Conservation (phyloP, 352 stramenopile genomes). For the Blastocystis sp. region DNA sequence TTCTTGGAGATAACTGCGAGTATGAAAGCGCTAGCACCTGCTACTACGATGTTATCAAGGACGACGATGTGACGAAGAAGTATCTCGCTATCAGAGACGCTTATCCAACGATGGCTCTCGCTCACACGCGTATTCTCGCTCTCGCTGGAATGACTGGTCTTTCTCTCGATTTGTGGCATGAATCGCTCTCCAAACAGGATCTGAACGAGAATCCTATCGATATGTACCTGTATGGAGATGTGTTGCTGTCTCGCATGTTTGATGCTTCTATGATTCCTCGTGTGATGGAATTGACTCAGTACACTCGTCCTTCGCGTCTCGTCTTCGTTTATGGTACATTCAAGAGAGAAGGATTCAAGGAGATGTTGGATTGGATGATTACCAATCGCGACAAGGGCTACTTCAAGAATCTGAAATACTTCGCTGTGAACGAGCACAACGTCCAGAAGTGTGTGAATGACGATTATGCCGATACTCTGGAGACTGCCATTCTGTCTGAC, state of each 20-base stretch:
- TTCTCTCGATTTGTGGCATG: not conserved
- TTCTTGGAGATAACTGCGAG: conserved; percentile 61
- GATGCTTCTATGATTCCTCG: not conserved
- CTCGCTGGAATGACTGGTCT: not conserved
- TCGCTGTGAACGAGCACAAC: not conserved
- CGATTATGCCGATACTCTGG: not conserved
- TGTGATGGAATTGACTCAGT: conserved; percentile 22
- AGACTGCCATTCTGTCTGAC: not conserved
- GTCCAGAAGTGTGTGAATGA: not conserved
- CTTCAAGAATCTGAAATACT: conserved; percentile 32
- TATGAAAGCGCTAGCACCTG: not conserved
- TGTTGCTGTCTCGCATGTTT: not conserved
- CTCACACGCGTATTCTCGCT: conserved; percentile 20
- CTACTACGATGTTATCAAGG: conserved; percentile 12
- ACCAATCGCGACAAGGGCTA: not conserved
- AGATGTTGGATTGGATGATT: conserved; percentile 25
- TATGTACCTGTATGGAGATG: not conserved
- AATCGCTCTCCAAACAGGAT: not conserved
- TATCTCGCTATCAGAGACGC: conserved; percentile 59
- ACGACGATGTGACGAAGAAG: not conserved
- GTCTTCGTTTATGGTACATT: not conserved
- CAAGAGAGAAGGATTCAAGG: not conserved
- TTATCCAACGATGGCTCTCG: conserved; percentile 3
- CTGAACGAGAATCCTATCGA: conserved; percentile 1
- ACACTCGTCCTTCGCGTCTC: conserved; percentile 3